Evolutionary conservation across 352 stramenopile species (phyloP), one percentile per base, ranked within the genome.

Genomic region (Globisporangium acanthophoron): DNA sequence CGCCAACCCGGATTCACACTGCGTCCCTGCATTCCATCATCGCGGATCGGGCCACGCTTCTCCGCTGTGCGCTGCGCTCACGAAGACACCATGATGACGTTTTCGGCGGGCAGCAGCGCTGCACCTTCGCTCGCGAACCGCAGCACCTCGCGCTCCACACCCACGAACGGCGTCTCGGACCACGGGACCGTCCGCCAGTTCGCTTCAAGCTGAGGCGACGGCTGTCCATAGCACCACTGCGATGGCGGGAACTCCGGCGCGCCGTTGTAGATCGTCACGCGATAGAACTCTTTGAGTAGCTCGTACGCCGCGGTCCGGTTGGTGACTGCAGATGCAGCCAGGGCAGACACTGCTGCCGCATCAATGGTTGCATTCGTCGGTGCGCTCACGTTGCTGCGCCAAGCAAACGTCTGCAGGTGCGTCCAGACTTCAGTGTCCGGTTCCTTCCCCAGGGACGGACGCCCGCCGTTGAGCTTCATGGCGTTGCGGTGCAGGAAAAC

Each of bases 401-500:
- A 65, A 5, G 37, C 35, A 27, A 66, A 66, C 29, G 46, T 57
- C 60, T 66, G 60, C 4, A 66, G 27, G 46, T 66, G 60, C 21
- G 54, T 64, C 60, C 60, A 66, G 39, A 63, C 58, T 27, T 27
- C 5, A 6, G 60, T 13, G 33, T 66, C 54, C 0, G 47, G 37
- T 11, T 58, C 41, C 18, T 61, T 52, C 21, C 55, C 60, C 8
- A 43, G 21, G 1, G 40, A 13, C 1, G 57, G 50, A 5, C 57
- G 57, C 8, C 59, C 59, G 15, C 53, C 57, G 20, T 64, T 52
- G 24, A 74, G 67, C 52, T 85, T 87, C 49, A 60, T 62, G 20
- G 63, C 56, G 16, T 87, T 87, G n/a, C 75, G 71, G 52, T 87
- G 77, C 41, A 87, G 53, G 35, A 87, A 87, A 18, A 84, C 48